Evolutionary conservation across 805 yeast genomes (phyloP), one percentile per base, ranked within the genome.

Genomic region (Cyberlindnera nakhonratchasimensis): DNA sequence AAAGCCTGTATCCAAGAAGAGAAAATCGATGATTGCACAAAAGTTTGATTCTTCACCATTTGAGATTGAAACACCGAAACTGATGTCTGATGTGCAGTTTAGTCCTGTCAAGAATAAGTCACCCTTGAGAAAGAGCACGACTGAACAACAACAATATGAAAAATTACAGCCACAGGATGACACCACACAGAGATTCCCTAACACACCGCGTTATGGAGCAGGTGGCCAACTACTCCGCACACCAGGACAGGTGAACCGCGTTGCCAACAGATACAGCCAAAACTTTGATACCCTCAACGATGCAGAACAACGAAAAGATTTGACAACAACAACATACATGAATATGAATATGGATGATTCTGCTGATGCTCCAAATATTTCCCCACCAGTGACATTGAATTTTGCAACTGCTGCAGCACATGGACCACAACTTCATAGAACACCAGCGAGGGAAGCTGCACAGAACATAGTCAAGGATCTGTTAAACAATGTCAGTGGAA

Each of bases 181-280:
- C 19, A 42, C 45, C 9, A 53, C 60, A 7, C 70, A 66, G 34
- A 44, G 77, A 41, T 73, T 74, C 46, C 79, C 79, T 3, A 59
- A 63, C 34, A 72, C 77, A 0, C 76, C 78, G 2, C 66, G 66
- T 31, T 71, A 68, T 44, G 69, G 70, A 0, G 70, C 65, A 0
- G 67, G 67, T 14, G 71, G 70, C 0, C 52, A 50, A 16, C 46
- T 66, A 11, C 43, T 66, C 11, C 51, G 66, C 8, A 59, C 64
- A 0, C 57, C 58, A 3, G 52, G 48, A 4, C 57, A 52, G 25
- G 50, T 49, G 6, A 35, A 29, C 2, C 45, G 47, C 10, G 37
- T 39, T 6, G 59, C 49, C 2, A 49, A 43, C 23, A 42, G 54
- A 28, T 46, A 48, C 29, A 50, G 52, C 29, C 48, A 39, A 31